Percentiles rank a stretch among this genome's conserved stretches.
Conservation (phyloP, 2,329 filamentous ascomycete species). For the Neopestalotiopsis rosae region DNA sequence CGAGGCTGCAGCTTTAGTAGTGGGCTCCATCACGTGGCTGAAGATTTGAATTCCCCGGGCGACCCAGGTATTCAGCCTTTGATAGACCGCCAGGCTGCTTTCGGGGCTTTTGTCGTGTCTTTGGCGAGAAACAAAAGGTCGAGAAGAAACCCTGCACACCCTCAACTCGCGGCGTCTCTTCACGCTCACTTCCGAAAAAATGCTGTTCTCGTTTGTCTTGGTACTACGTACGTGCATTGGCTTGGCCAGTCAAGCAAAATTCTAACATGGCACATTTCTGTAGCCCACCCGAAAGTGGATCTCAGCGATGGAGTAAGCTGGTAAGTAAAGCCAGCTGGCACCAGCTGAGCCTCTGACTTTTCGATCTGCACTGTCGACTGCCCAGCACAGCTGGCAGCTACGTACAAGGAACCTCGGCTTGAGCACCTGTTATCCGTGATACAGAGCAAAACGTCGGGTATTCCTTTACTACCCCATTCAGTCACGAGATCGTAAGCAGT, state of each 20-base stretch:
- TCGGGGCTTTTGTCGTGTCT: no score
- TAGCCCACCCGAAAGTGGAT: background rate
- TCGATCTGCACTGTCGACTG: background rate
- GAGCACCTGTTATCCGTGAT: background rate
- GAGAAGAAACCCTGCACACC: background rate
- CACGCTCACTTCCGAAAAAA: background rate
- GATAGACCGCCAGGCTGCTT: slow-evolving; percentile 6
- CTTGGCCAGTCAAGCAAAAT: background rate
- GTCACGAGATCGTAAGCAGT: no score
- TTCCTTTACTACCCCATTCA: no score
- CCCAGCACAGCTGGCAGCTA: no score
- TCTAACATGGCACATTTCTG: background rate
- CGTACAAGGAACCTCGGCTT: background rate
- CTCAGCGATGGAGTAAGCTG: background rate
- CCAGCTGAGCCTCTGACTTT: background rate
- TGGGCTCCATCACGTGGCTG: slow-evolving; percentile 12
- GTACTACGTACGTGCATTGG: background rate
- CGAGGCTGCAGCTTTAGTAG: background rate
- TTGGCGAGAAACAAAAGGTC: no score
- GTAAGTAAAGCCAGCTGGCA: background rate
- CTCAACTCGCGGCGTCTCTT: background rate
- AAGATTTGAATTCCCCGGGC: slow-evolving; percentile 11
- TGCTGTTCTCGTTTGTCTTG: background rate
- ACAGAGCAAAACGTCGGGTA: no score
- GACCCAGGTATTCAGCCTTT: slow-evolving; percentile 6